Conservation (phyloP, 1,139 yeast species). For the Kodamaea ohmeri region DNA sequence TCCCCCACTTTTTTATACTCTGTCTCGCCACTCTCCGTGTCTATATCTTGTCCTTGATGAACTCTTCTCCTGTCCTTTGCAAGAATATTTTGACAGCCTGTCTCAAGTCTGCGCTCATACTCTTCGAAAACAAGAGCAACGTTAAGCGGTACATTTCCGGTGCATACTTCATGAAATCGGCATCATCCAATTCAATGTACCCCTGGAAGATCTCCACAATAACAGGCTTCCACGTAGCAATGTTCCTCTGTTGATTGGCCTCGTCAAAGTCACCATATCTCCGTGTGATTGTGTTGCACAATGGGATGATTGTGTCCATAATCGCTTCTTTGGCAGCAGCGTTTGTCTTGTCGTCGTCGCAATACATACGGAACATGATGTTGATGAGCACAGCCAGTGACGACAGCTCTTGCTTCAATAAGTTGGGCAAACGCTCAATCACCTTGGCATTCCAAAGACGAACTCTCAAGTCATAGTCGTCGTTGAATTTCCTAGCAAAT, state of each 20-base stretch:
- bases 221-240: conserved; percentile 88
- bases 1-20: background rate
- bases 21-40: background rate
- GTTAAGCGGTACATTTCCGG: conserved; percentile 68
- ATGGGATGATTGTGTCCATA: conserved; percentile 57
- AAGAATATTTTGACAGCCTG: conserved; percentile 64
- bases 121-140: conserved; percentile 64
- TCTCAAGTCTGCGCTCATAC: conserved; percentile 68
- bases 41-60: conserved; percentile 22
- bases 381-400: conserved; percentile 86
- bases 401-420: conserved; percentile 86
- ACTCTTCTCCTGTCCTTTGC: conserved; percentile 67
- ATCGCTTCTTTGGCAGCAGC: conserved; percentile 39
- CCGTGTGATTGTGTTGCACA: conserved; percentile 67
- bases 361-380: conserved; percentile 75
- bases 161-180: conserved; percentile 64
- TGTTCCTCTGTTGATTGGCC: conserved; percentile 72
- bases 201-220: conserved; percentile 85
- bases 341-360: conserved; percentile 57
- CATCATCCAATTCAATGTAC: conserved; percentile 69
- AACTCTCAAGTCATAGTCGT: conserved; percentile 80
- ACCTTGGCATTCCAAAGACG: conserved; percentile 89
- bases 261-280: conserved; percentile 75
- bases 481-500: conserved; percentile 85
- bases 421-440: conserved; percentile 87